Evolutionary conservation across 2,329 filamentous ascomycete species (phyloP).

Genomic region (Diaporthe vexans): DNA sequence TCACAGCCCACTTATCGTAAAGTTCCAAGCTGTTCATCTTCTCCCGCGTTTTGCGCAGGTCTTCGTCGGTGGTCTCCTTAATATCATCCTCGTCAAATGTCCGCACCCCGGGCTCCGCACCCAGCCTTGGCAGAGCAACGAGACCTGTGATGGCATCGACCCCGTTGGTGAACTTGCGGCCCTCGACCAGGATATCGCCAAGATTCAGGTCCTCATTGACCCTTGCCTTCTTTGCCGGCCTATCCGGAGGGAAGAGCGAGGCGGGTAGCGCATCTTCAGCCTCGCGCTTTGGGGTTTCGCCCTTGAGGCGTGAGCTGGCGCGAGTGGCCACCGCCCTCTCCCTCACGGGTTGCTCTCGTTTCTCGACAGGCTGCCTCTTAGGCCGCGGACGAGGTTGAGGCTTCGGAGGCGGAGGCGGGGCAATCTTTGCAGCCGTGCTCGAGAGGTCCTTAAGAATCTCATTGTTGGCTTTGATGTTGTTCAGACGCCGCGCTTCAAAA

Average conservation of each 20-base stretch:
- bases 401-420: constrained; percentile 22
- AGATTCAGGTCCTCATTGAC: constrained; percentile 75
- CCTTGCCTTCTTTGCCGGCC: constrained; percentile 68
- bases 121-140: constrained; percentile 65
- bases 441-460: constrained; percentile 84
- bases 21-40: constrained; percentile 83
- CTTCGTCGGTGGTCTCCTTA: constrained; percentile 82
- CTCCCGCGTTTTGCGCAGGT: constrained; percentile 79
- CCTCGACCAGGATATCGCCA: constrained; percentile 83
- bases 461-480: constrained; percentile 90
- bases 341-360: constrained; percentile 60
- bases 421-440: constrained; percentile 76
- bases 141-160: constrained; percentile 76
- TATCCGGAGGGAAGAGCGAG: constrained; percentile 34
- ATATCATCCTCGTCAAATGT: constrained; percentile 91
- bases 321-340: constrained; percentile 66
- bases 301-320: constrained; percentile 69
- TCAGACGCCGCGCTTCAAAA: constrained; percentile 86
- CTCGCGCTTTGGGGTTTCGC: constrained; percentile 65
- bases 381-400: constrained; percentile 49
- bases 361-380: constrained; percentile 52
- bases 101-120: constrained; percentile 82
- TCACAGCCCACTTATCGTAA: constrained; percentile 88
- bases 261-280: constrained; percentile 46
- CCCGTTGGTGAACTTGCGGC: constrained; percentile 79